phyloP scores from a whole-genome alignment of 2,329 filamentous ascomycete species.

The Venturia carpophila region DNA sequence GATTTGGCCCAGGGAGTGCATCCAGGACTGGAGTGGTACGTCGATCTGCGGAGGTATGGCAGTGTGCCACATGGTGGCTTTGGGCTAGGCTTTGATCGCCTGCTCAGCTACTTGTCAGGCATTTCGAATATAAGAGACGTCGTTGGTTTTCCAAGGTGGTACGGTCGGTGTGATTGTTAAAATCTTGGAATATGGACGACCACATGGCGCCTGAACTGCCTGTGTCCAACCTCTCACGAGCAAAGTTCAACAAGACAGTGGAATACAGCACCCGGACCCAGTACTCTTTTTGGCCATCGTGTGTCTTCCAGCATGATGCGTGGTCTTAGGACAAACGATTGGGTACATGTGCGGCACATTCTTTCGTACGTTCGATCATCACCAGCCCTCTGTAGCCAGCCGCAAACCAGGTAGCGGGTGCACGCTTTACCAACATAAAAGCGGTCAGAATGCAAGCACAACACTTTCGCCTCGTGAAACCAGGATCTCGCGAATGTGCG shows the following conservation, averaged over 20 bases:
- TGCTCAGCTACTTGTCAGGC: conserved; percentile 75
- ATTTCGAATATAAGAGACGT: conserved; percentile 77
- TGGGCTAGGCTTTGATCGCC: conserved; percentile 79
- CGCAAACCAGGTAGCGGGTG: neutral
- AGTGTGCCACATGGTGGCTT: conserved; percentile 87
- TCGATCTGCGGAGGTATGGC: conserved; percentile 83
- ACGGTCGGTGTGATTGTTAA: conserved; percentile 46
- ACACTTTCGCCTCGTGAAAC: neutral
- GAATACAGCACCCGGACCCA: neutral
- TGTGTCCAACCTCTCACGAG: neutral
- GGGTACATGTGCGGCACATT: neutral
- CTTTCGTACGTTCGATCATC: neutral
- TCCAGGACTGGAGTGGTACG: conserved; percentile 65
- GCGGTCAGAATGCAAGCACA: conserved; percentile 11
- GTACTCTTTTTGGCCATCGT: neutral
- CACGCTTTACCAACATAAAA: neutral
- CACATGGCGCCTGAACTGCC: neutral
- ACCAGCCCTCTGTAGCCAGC: neutral
- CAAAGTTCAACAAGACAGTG: neutral
- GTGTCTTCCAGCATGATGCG: neutral
- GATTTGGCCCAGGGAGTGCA: conserved; percentile 22
- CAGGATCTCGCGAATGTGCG: neutral
- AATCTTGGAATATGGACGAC: neutral
- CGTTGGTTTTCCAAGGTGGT: conserved; percentile 74
- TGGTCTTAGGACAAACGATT: neutral